Conservation (phyloP, 2,329 filamentous ascomycete genomes). For the Trichoderma citrinoviride region DNA sequence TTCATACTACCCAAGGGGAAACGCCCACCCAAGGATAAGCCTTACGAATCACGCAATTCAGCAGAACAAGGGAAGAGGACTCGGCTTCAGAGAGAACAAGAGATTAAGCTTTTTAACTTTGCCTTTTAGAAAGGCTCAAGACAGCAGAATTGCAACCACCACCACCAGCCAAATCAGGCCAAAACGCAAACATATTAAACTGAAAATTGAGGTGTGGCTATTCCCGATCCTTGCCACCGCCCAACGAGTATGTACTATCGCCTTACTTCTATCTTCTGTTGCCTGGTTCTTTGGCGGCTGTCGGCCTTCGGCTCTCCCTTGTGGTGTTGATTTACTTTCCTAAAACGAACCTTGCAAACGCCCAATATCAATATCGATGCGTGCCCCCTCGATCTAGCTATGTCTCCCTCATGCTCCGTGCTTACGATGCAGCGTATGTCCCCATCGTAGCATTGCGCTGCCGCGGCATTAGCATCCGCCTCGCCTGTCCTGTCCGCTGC, state of each 20-base stretch:
- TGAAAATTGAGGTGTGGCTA: too few species aligned
- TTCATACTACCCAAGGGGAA: too few species aligned
- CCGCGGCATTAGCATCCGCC: too few species aligned
- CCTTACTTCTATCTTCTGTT: neutral
- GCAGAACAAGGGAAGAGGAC: neutral
- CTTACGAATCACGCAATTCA: neutral
- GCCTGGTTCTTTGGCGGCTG: neutral
- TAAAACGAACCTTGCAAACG: neutral
- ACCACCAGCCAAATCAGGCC: neutral
- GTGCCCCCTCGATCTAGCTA: too few species aligned
- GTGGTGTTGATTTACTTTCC: too few species aligned
- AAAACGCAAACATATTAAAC: too few species aligned
- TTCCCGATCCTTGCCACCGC: neutral
- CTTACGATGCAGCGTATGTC: too few species aligned
- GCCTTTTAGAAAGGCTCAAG: neutral
- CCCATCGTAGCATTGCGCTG: too few species aligned
- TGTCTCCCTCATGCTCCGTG: too few species aligned
- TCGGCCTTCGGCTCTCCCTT: neutral
- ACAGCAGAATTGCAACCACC: neutral
- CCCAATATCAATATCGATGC: neutral
- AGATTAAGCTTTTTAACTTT: slow-evolving; percentile 7
- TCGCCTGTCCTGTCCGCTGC: too few species aligned
- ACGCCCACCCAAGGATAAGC: neutral
- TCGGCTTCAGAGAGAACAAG: neutral
- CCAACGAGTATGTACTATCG: neutral